Evolutionary conservation across 2,329 filamentous ascomycete species (phyloP).

Genomic region (Taxawa tesnikishii): DNA sequence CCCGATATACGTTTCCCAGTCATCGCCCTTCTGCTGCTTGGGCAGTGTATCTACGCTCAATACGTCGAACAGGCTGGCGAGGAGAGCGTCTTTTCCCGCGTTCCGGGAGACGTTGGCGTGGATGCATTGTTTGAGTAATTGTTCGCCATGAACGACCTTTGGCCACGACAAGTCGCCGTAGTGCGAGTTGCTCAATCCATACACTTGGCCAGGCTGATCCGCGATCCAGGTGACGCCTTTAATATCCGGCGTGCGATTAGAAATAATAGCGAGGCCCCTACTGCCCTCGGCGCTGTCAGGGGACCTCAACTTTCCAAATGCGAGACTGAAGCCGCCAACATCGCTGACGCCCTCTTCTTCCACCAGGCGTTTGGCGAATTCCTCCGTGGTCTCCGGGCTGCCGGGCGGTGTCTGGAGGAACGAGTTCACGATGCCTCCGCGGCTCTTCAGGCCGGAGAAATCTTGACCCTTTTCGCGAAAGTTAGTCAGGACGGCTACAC

Average conservation of each 20-base stretch:
- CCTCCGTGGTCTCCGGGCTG: constrained; percentile 28
- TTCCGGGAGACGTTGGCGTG: constrained; percentile 25
- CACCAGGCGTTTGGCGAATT: constrained; percentile 43
- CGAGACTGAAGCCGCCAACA: constrained; percentile 51
- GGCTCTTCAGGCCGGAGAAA: constrained; percentile 34
- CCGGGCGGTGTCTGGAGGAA: constrained; percentile 38
- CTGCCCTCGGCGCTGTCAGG: neutral
- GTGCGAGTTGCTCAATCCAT: constrained; percentile 49
- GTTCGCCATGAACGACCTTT: constrained; percentile 48
- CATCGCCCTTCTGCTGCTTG: constrained; percentile 32
- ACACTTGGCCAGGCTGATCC: constrained; percentile 35
- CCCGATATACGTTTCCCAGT: constrained; percentile 42
- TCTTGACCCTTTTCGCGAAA: constrained; percentile 41
- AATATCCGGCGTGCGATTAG: constrained; percentile 45
- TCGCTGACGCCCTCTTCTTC: constrained; percentile 41
- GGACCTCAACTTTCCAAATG: constrained; percentile 39
- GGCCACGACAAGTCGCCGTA: constrained; percentile 49
- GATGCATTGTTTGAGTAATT: constrained; percentile 38
- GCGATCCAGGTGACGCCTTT: constrained; percentile 41
- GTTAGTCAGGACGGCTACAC: constrained; percentile 51
- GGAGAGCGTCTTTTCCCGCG: constrained; percentile 35
- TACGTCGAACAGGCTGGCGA: constrained; percentile 39
- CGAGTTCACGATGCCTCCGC: constrained; percentile 48
- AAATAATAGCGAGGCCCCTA: constrained; percentile 42
- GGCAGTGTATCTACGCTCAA: constrained; percentile 45